Conservation (phyloP, 208 protist species). For the Crithidia expoeki region DNA sequence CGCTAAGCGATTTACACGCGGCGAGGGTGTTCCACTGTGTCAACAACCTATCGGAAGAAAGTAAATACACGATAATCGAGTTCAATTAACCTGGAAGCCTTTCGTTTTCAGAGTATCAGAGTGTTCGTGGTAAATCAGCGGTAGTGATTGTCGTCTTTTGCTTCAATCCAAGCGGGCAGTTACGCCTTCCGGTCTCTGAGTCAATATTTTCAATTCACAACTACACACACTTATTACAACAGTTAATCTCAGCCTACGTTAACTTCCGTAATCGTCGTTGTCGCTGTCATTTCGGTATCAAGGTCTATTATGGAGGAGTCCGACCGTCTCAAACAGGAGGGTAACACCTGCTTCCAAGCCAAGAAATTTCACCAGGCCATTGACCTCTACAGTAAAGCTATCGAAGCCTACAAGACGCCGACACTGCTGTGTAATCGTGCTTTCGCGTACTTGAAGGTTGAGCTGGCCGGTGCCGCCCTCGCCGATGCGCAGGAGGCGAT, state of each 20-base stretch:
- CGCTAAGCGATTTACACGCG: too few relatives aligned
- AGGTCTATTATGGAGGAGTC: constrained; percentile 58
- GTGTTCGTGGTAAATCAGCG: background rate
- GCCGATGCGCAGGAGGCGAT: constrained; percentile 93
- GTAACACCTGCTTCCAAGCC: constrained; percentile 87
- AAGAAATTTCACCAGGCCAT: constrained; percentile 92
- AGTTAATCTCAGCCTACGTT: too few relatives aligned
- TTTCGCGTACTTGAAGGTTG: constrained; percentile 94
- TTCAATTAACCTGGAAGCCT: too few relatives aligned
- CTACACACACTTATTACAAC: too few relatives aligned
- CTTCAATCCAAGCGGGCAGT: background rate
- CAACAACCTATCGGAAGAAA: background rate
- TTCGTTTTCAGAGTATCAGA: background rate
- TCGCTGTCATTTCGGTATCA: too few relatives aligned
- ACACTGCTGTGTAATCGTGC: constrained; percentile 94
- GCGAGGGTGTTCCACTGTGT: background rate
- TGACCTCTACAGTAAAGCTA: constrained; percentile 90
- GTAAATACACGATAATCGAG: too few relatives aligned
- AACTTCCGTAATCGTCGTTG: background rate
- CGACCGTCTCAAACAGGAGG: constrained; percentile 69
- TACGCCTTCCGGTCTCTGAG: too few relatives aligned
- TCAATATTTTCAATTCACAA: too few relatives aligned
- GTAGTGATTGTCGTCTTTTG: background rate
- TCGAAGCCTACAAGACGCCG: constrained; percentile 80
- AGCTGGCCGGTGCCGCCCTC: constrained; percentile 92